Evolutionary conservation across 2,329 filamentous ascomycete species (phyloP).

Genomic region (Ophiostoma triangulosporum): DNA sequence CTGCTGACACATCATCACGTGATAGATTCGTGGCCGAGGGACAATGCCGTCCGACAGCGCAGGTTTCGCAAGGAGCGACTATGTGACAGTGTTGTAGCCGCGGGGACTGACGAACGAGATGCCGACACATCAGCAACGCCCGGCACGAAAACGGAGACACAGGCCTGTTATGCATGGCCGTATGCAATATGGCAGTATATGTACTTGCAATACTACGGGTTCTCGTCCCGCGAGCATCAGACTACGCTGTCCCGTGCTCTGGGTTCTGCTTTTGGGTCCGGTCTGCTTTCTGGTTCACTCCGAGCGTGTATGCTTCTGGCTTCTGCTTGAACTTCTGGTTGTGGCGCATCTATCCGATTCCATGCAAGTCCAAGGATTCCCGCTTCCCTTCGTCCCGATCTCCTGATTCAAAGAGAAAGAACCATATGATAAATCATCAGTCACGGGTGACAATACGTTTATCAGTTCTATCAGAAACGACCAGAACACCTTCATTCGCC

Average conservation of each 20-base stretch:
- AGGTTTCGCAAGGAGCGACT: not conserved
- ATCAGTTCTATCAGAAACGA: no score
- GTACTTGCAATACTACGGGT: not conserved
- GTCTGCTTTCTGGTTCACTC: not conserved
- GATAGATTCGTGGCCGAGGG: no score
- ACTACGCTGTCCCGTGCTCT: not conserved
- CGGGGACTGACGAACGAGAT: not conserved
- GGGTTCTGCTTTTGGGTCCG: not conserved
- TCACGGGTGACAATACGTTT: no score
- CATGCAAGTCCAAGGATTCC: no score
- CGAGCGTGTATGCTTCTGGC: no score
- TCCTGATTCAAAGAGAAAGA: no score
- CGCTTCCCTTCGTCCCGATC: no score
- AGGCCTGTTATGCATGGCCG: not conserved
- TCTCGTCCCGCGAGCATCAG: not conserved
- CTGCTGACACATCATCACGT: no score
- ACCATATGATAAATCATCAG: no score
- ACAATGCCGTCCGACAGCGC: not conserved
- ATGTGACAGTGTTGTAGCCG: not conserved
- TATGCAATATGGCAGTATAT: not conserved
- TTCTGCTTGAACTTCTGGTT: not conserved
- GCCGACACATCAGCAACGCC: slow-evolving; percentile 3
- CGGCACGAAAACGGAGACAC: not conserved
- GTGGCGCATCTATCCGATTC: no score
- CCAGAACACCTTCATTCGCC: no score